Conservation (phyloP, 2,329 filamentous ascomycete species). For the Penicillium sclerotiorum region DNA sequence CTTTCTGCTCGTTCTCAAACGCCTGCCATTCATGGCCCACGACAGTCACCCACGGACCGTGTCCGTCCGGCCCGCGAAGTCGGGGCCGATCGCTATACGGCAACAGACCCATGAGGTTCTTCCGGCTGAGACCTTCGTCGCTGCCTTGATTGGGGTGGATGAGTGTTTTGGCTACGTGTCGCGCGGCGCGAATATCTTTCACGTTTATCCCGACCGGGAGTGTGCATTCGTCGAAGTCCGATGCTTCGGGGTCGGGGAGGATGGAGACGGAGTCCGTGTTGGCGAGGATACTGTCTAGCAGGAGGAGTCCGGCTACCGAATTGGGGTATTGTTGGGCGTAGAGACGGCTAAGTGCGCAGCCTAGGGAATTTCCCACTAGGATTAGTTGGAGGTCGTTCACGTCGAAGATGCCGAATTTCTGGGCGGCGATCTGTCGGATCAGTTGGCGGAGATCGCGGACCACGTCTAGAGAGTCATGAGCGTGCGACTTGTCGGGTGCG, state of each 20-base stretch:
- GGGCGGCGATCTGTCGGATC: conserved; percentile 41
- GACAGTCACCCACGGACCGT: conserved; percentile 50
- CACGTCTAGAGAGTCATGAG: conserved; percentile 52
- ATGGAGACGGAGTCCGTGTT: conserved; percentile 59
- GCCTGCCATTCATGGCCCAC: conserved; percentile 57
- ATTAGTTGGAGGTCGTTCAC: conserved; percentile 38
- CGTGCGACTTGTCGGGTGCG: conserved; percentile 44
- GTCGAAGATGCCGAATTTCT: conserved; percentile 28
- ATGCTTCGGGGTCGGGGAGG: conserved; percentile 58
- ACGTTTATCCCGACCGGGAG: neutral
- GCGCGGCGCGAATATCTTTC: neutral
- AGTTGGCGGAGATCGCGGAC: conserved; percentile 52
- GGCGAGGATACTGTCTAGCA: conserved; percentile 62
- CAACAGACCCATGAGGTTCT: conserved; percentile 47
- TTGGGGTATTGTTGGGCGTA: conserved; percentile 53
- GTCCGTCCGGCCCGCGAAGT: conserved; percentile 41
- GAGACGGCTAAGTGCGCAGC: conserved; percentile 56
- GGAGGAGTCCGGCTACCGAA: conserved; percentile 50
- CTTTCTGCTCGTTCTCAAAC: conserved; percentile 54
- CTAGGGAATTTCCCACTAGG: conserved; percentile 58
- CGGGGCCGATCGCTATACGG: conserved; percentile 48
- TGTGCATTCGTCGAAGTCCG: conserved; percentile 15
- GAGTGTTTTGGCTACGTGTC: neutral
- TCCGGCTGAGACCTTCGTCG: conserved; percentile 53
- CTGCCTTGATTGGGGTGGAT: conserved; percentile 44